Base-by-base conservation (phyloP, 495 filamentous ascomycete species). In the Cetradonia linearis region DNA sequence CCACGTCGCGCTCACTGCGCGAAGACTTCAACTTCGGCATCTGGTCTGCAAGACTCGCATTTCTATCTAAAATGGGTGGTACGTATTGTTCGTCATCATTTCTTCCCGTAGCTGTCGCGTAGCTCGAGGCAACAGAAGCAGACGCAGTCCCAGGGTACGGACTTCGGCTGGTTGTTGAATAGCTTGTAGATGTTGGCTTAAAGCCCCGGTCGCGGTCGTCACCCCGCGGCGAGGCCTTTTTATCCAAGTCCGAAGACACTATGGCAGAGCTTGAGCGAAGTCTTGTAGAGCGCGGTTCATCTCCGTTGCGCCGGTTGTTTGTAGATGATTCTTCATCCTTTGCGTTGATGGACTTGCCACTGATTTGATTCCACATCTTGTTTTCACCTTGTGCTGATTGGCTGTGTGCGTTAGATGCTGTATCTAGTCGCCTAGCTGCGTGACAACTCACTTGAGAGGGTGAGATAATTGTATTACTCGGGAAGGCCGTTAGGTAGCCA, bases 81-180 rank as follows among this genome's bases (percentile, higher is more conserved):
- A 56, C n/a, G 44, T 73, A 62, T 48, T 70, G 49, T 44, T 70
- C 64, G 31, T 67, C 68, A 27, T 68, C 61, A 18, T 64, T 34
- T 38, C 73, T 68, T 20, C 74, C 72, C n/a, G 75, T 73, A 33
- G 80, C 78, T 42, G 80, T 81, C 58, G 79, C 73, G 69, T 79
- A 81, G 60, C 74, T 75, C 46, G 79, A 80, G 47, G 76, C 79
- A 44, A 78, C 70, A 0, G 78, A 79, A 31, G 77, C 72, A 48
- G 70, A 71, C 23, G 77, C 72, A 28, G 69, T 65, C 52, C 76
- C 79, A 61, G 66, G 70, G 65, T 70, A 73, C 20, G 71, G 69
- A 56, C 69, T 74, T 60, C 68, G 62, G 16, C 74, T 73, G 9
- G 73, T 70, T 30, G 72, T 65, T 59, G 66, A 61, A 47, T 58